A percentile compares a stretch with the other conserved stretches of the same genome.
Conservation (phyloP, 345 rosid species). For the Psidium guajava region DNA sequence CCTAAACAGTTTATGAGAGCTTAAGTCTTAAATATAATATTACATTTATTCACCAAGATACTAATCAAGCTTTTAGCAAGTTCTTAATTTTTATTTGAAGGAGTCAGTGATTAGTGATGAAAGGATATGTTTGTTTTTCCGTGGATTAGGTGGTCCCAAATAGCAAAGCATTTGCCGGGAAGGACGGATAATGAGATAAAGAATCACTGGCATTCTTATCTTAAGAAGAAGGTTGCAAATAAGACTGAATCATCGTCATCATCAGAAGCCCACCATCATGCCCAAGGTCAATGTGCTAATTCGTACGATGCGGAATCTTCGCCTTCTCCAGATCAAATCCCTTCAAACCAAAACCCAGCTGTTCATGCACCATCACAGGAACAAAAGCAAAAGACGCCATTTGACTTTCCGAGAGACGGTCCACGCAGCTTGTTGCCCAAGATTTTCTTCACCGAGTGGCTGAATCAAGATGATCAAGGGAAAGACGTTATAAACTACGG, state of each 20-base stretch:
- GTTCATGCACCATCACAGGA: not conserved
- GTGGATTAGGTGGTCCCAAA: slow-evolving; percentile 73
- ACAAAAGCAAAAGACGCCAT: not conserved
- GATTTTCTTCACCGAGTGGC: slow-evolving; percentile 14
- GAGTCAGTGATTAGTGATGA: not conserved
- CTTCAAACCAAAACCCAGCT: not conserved
- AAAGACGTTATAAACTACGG: slow-evolving; percentile 1
- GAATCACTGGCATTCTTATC: slow-evolving; percentile 86
- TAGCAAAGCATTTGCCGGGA: slow-evolving; percentile 79
- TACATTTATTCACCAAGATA: not conserved
- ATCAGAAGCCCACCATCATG: not conserved
- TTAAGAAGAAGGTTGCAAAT: slow-evolving; percentile 12
- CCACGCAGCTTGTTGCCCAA: not conserved
- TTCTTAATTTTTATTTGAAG: not conserved
- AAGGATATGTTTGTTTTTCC: not conserved
- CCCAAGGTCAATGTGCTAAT: not conserved
- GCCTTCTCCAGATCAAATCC: not conserved
- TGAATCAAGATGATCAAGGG: slow-evolving; percentile 1
- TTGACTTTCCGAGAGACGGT: not conserved
- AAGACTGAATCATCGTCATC: not conserved
- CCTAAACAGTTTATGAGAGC: not conserved
- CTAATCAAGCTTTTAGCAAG: not conserved
- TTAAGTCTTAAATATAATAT: not conserved
- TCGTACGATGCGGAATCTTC: not conserved
- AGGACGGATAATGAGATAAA: slow-evolving; percentile 96